Evolutionary conservation across 2,329 filamentous ascomycete genomes (phyloP), one percentile per base, ranked within the genome.

Genomic region (Fusarium xylarioides): DNA sequence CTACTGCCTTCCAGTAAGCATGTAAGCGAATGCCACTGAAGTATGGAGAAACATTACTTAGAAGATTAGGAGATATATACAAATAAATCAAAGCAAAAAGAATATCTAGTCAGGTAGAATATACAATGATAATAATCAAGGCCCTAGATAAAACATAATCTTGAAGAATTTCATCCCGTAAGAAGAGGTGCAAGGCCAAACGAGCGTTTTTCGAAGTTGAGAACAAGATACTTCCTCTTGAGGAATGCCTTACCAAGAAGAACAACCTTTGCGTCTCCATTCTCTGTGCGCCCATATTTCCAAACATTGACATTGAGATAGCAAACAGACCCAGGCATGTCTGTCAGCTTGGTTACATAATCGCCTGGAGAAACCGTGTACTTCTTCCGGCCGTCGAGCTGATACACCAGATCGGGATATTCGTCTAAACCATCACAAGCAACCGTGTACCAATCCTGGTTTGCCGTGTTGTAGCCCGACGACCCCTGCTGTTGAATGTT

Each of bases 371-470:
- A 12, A 18, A 62, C 47, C 40, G 59, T 57, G 26, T 62, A 47
- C 40, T 57, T 23, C 12, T n/a, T 57, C 4, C 32, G 9, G 11
- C 34, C 59, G 26, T 62, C 50, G 30, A 62, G 42, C 14, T 62
- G 23, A 30, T 62, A 62, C 7, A 62, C 34, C 16, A 62, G 50
- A 32, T 62, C 16, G 12, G 59, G 59, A 46, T 34, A 57, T 12
- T n/a, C 19, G 21, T 32, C 5, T 21, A 62, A 23, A 8, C 34
- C 23, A 10, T 34, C 23, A 16, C 59, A 62, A 4, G 32, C 10
- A 26, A 62, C 21, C 4, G 59, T 62, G 34, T 62, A 62, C 59
- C 59, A 62, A 12, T 62, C 26, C n/a, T 62, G 50, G 18, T 32
- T 19, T 53, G 12, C 40, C 40, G 50, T 46, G 34, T 62, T 62